Evolutionary conservation across 441 rosid species (phyloP), one percentile per base, ranked within the genome.

Genomic region (Pelargonium citronellum): DNA sequence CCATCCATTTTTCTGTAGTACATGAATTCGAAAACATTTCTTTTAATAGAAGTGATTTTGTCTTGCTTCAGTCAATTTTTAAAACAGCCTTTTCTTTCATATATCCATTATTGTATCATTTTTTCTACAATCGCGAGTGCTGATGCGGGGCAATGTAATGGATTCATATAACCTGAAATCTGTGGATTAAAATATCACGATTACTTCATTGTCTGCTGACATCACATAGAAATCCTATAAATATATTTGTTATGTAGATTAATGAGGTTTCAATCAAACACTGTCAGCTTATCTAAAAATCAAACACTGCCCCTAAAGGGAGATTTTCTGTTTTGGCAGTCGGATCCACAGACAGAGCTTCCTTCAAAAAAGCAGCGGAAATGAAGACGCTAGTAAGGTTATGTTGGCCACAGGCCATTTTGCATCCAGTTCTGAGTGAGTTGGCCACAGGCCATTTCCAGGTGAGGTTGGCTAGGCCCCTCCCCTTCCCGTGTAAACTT

Each of bases 311-410:
- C 17, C 57, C 57, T 49, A 13, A 49, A 13, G 8, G 17, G 17
- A 13, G 17, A 49, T 12, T 49, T 49, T 49, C 16, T 49, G 1
- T 49, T 13, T 49, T 49, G 57, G 57, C 57, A 49, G 57, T 49
- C 57, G 8, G 57, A 49, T n/a, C 57, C 57, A 49, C 57, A 49
- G 57, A n/a, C 57, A 49, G 57, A 49, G 57, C 57, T 49, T 49
- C 57, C 57, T 49, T 49, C 57, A 49, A 49, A 49, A 49, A 49
- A 49, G 16, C 57, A 49, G 4, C 57, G 57, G 57, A 49, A 49
- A 49, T 49, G 57, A 49, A 49, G 16, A 49, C 37, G 4, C 37
- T 49, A 15, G 13, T 12, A 13, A 6, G 57, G 57, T 49, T 49
- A 49, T 49, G 57, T 49, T n/a, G 6, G 13, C 15, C 57, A 30